Evolutionary conservation across 192 early-diverging fungal genomes (phyloP), one percentile per base, ranked within the genome.

Genomic region (Pilaira anomala): DNA sequence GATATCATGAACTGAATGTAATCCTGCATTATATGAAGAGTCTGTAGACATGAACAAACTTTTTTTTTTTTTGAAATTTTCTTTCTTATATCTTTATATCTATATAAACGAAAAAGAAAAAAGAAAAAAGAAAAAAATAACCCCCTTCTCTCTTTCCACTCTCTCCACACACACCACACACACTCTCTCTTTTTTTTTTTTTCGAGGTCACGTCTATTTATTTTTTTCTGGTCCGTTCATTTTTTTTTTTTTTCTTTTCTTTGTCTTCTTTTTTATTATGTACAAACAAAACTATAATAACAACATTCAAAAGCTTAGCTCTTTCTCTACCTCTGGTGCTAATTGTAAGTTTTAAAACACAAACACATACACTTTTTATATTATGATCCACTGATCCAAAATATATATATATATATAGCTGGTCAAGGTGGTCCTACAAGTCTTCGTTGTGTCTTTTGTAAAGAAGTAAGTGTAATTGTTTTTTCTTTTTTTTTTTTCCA

Each of bases 381-480:
- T 18, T 46, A 46, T 46, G 4, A 14, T 46, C 5, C 4, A 46
- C 1, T 40, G 39, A 12, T 40, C 7, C 12, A 5, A 40, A 40
- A 40, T 14, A 1, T 18, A 33, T 40, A 40, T 18, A 1, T 29
- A 9, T 36, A 1, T 36, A 9, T 58, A 66, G 55, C 21, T 66
- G 44, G 33, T 13, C 39, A n/a, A 13, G 45, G 26, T 0, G 49
- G 24, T 36, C 12, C 40, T 6, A 48, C 25, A n/a, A 40, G 30
- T 3, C 29, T 68, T 22, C 40, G 22, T 42, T 68, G 66, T 44
- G 36, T 58, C 0, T 68, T 68, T 22, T 68, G 66, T 30, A 61
- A 50, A 40, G 36, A 24, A 1, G 66, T 68, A 61, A 24, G 42
- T 1, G 5, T n/a, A n/a, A n/a, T n/a, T n/a, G n/a, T n/a, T n/a